Percentiles rank a stretch among this genome's conserved stretches.
phyloP scores from a whole-genome alignment of 805 yeast species.

The Sugiyamaella boreocaroliniensis region DNA sequence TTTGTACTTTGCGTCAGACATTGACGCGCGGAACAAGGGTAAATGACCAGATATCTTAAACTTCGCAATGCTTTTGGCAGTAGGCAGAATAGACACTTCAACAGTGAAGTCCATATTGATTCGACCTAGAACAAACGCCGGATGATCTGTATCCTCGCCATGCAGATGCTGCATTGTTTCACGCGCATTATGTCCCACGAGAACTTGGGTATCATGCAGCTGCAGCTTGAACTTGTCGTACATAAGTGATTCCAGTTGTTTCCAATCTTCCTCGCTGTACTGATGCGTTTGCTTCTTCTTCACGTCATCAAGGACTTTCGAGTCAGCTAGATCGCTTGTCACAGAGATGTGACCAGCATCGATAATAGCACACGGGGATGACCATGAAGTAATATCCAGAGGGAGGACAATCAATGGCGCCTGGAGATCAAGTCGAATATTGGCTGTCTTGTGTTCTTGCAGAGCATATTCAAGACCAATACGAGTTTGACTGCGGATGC shows the following conservation, averaged over 20 bases:
- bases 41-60: slow-evolving; percentile 70
- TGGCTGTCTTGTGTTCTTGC: slow-evolving; percentile 88
- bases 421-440: slow-evolving; percentile 80
- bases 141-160: slow-evolving; percentile 31
- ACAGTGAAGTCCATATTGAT: slow-evolving; percentile 65
- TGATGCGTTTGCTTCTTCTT: slow-evolving; percentile 48
- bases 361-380: slow-evolving; percentile 81
- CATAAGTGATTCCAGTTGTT: slow-evolving; percentile 66
- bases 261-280: slow-evolving; percentile 67
- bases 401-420: slow-evolving; percentile 91
- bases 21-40: slow-evolving; percentile 60
- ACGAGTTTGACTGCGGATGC: slow-evolving; percentile 80
- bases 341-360: slow-evolving; percentile 96
- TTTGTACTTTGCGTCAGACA: slow-evolving; percentile 88
- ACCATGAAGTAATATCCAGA: slow-evolving; percentile 66
- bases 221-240: slow-evolving; percentile 78
- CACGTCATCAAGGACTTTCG: slow-evolving; percentile 58
- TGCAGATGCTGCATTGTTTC: slow-evolving; percentile 71
- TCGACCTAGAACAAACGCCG: slow-evolving; percentile 65
- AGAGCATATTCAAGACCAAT: slow-evolving; percentile 88
- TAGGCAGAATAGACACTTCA: slow-evolving; percentile 81
- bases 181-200: slow-evolving; percentile 77
- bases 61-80: slow-evolving; percentile 64
- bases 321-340: slow-evolving; percentile 70
- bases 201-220: slow-evolving; percentile 78